phyloP scores from a whole-genome alignment of 495 filamentous ascomycete genomes.

The Podospora tetraspora region DNA sequence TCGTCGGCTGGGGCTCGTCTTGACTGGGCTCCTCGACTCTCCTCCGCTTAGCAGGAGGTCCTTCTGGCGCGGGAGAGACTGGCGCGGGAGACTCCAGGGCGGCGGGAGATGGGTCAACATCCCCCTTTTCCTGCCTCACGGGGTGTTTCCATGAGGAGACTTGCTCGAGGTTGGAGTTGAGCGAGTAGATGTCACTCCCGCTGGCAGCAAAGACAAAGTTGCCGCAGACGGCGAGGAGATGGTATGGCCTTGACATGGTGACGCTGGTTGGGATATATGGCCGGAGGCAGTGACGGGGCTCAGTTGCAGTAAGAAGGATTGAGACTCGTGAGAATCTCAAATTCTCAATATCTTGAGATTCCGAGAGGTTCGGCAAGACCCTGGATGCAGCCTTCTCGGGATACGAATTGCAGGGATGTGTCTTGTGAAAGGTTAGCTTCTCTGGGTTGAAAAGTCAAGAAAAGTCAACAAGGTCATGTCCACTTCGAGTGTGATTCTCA shows the following conservation, averaged over 20 bases:
- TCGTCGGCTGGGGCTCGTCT: slow-evolving; percentile 1
- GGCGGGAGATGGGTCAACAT: slow-evolving; percentile 5
- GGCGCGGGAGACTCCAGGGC: slow-evolving; percentile 16
- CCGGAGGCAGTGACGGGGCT: background rate
- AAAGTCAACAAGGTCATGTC: background rate
- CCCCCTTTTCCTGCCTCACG: slow-evolving; percentile 10
- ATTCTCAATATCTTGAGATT: background rate
- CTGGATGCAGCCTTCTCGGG: background rate
- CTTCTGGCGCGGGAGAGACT: slow-evolving; percentile 23
- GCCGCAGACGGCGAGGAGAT: slow-evolving; percentile 36
- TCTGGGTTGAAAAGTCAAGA: background rate
- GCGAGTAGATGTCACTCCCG: slow-evolving; percentile 38
- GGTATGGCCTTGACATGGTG: slow-evolving; percentile 37
- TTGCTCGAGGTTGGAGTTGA: slow-evolving; percentile 30
- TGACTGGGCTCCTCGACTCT: slow-evolving; percentile 18
- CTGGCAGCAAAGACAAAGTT: slow-evolving; percentile 39
- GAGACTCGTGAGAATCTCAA: background rate
- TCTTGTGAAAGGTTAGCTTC: background rate
- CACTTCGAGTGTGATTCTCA: background rate
- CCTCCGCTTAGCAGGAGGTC: slow-evolving; percentile 30
- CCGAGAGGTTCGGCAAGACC: background rate
- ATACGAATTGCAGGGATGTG: background rate
- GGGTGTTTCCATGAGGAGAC: slow-evolving; percentile 41
- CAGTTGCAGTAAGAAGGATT: background rate
- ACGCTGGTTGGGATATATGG: background rate